These are phyloP conservation scores for Kwoniella sp. DNA, from an alignment of 768 basidiomycete species.

Conservation along the genomic window DNA sequence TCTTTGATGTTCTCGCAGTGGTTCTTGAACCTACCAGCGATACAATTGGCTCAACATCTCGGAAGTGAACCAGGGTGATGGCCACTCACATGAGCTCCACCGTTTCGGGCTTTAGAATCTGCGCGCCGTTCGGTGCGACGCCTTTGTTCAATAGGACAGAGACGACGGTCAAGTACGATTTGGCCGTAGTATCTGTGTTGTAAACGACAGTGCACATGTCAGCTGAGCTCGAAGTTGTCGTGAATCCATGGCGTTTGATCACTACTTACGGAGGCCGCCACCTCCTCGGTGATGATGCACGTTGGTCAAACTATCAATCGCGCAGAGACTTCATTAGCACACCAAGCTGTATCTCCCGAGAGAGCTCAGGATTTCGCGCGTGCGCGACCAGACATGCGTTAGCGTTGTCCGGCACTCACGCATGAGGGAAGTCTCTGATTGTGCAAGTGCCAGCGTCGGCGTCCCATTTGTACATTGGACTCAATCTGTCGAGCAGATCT, in stretches of 20 bases:
- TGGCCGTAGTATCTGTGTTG: constrained; percentile 18
- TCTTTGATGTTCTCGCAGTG: constrained; percentile 22
- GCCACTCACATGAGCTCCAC: constrained; percentile 17
- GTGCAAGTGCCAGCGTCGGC: background rate
- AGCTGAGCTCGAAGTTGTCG: too few relatives aligned
- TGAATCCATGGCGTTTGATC: too few relatives aligned
- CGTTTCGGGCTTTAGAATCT: constrained; percentile 22
- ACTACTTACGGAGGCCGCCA: constrained; percentile 20
- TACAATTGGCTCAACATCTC: background rate
- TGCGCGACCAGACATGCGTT: too few relatives aligned
- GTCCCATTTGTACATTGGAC: constrained; percentile 24
- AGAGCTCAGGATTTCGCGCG: too few relatives aligned
- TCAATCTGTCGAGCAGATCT: constrained; percentile 15
- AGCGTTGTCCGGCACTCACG: constrained; percentile 7
- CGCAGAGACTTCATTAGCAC: too few relatives aligned
- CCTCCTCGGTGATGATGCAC: constrained; percentile 17
- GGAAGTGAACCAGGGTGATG: background rate
- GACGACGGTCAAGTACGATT: constrained; percentile 20
- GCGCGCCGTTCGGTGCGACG: constrained; percentile 13
- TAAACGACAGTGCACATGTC: too few relatives aligned
- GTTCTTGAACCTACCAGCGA: constrained; percentile 22
- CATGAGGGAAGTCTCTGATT: constrained; percentile 13
- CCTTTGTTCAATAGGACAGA: constrained; percentile 24
- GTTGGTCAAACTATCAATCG: constrained; percentile 8
- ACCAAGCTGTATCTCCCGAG: too few relatives aligned